Base-by-base conservation (phyloP, 331 rosid species). In the Rhamnella rubrinervis region DNA sequence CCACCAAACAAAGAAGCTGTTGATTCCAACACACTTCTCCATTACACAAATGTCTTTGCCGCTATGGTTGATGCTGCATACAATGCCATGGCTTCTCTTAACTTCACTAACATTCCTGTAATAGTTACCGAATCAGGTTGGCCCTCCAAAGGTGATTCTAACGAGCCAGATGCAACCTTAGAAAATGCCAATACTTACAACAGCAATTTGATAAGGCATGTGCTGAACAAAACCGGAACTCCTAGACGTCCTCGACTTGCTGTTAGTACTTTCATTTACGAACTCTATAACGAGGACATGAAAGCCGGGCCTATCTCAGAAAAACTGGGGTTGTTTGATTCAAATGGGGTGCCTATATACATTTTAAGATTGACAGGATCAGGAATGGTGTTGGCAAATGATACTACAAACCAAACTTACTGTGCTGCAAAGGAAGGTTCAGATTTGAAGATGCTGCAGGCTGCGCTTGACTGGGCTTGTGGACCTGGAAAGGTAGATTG, bases 381-480 rank as follows among this genome's bases (percentile, higher is more conserved):
- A 4, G 97, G 96, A 70, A 78, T 81, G 8, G 78, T 91, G 52
- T 75, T 93, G 50, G 89, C 98, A 4, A 93, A 93, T 51, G 96
- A 90, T 55, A 93, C 98, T 4, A 74, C 85, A 47, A 90, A 93
- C 55, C 82, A 79, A 63, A 93, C 98, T 41, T 91, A 70, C 70
- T 93, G 98, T 49, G 51, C 88, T 12, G 91, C 85, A 4, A 93
- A 84, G 80, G 87, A 87, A 7, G 92, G 92, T 2, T 87, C 96
- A 2, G 97, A 91, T 66, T 51, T 72, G 1, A 89, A 85, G 85
- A 89, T 93, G 97, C 79, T 93, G 73, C 98, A 93, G 82, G 98
- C 98, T 74, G 98, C 96, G 16, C 72, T 93, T 5, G 98, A 93
- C 79, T 93, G 97, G 97, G 98, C 98, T 21, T 91, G 98, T 75